Evolutionary conservation across 257 asterid genomes (phyloP).

Genomic region (Primulina huaijiensis): DNA sequence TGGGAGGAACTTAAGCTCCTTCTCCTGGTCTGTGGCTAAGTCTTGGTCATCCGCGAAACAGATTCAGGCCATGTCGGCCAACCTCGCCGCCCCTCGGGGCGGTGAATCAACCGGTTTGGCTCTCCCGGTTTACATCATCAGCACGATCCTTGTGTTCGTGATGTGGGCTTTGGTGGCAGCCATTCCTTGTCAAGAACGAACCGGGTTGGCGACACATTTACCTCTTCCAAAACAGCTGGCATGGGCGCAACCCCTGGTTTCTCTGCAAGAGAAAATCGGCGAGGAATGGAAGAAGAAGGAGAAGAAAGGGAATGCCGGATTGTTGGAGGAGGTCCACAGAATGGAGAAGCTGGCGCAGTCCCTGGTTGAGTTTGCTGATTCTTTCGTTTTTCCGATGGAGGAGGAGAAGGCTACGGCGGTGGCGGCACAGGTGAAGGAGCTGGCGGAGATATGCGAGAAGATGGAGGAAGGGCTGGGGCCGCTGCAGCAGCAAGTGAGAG

Average conservation of each 20-base stretch:
- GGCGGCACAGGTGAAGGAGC: constrained; percentile 57
- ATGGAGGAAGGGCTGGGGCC: constrained; percentile 90
- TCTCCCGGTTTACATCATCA: constrained; percentile 58
- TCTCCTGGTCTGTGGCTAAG: constrained; percentile 74
- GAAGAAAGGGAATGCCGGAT: constrained; percentile 64
- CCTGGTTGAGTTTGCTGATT: constrained; percentile 55
- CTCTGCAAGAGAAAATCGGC: constrained; percentile 70
- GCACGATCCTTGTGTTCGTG: constrained; percentile 55
- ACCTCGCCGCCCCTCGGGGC: constrained; percentile 69
- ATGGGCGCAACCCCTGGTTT: constrained; percentile 66
- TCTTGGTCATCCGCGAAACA: constrained; percentile 88
- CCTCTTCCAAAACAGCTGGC: constrained; percentile 48
- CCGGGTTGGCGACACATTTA: constrained; percentile 53
- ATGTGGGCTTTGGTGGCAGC: constrained; percentile 92
- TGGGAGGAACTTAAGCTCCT: constrained; percentile 46
- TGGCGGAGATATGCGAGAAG: constrained; percentile 61
- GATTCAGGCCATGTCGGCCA: constrained; percentile 64
- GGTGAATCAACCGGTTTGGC: constrained; percentile 58
- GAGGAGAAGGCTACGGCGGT: constrained; percentile 62
- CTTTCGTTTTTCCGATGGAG: constrained; percentile 64
- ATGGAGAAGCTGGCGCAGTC: constrained; percentile 69
- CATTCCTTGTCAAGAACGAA: constrained; percentile 79
- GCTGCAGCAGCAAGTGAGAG: constrained; percentile 65
- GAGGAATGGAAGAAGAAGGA: constrained; percentile 94
- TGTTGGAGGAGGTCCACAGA: constrained; percentile 71